Evolutionary conservation across 2,329 filamentous ascomycete genomes (phyloP).

Genomic region (Beauveria medogensis): DNA sequence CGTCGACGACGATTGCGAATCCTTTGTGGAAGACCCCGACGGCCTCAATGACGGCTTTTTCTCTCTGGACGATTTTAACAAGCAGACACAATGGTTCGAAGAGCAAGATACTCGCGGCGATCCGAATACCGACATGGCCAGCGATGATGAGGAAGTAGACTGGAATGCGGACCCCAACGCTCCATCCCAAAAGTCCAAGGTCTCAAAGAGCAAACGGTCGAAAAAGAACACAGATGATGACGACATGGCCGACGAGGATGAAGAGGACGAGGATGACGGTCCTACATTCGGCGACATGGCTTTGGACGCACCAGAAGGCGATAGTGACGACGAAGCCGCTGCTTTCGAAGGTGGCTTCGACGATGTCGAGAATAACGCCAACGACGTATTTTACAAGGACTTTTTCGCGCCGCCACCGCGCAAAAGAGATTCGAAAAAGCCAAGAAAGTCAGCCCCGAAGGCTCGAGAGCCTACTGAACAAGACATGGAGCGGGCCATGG

Average conservation of each 20-base stretch:
- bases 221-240: constrained; percentile 21
- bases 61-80: constrained; percentile 95
- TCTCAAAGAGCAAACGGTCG: constrained; percentile 17
- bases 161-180: constrained; percentile 73
- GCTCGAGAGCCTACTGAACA: constrained; percentile 45
- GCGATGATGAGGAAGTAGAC: constrained; percentile 80
- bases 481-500: constrained; percentile 76
- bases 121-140: constrained; percentile 62
- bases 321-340: constrained; percentile 54
- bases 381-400: constrained; percentile 83
- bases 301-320: constrained; percentile 64
- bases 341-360: constrained; percentile 43
- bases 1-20: constrained; percentile 41
- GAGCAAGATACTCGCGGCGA: constrained; percentile 74
- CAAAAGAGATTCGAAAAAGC: constrained; percentile 51
- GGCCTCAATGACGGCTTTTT: constrained; percentile 97
- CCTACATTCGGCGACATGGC: constrained; percentile 78
- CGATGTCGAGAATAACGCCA: constrained; percentile 63
- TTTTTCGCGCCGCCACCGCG: constrained; percentile 87
- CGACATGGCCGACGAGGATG: constrained; percentile 42
- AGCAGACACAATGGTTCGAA: constrained; percentile 82
- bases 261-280: constrained; percentile 65
- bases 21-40: constrained; percentile 64
- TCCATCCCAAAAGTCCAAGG: constrained; percentile 18
- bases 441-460: constrained; percentile 31